A percentile compares a stretch with the other conserved stretches of the same genome.
Evolutionary conservation across 495 filamentous ascomycete genomes (phyloP).

Genomic region (Hypoxylon fuscum): DNA sequence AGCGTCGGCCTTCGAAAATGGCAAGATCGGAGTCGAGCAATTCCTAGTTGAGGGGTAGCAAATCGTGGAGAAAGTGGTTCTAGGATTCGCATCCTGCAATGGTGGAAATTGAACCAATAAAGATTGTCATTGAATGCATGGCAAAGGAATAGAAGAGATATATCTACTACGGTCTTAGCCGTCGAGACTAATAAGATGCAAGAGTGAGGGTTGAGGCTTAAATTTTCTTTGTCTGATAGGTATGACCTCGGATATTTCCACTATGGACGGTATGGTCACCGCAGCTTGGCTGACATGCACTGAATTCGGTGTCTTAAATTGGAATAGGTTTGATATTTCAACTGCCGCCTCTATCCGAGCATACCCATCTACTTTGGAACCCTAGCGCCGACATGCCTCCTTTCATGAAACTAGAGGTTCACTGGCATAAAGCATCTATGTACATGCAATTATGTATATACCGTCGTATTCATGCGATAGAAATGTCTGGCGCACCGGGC

Average conservation of each 20-base stretch:
- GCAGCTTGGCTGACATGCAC: not conserved
- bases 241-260: not conserved
- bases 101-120: not conserved
- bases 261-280: not conserved
- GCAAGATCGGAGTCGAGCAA: conserved; percentile 5
- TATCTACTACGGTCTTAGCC: not conserved
- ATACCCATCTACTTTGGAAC: conserved; percentile 1
- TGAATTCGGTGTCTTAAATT: conserved; percentile 25
- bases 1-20: too few relatives aligned
- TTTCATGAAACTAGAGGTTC: not conserved
- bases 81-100: not conserved
- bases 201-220: conserved; percentile 1
- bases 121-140: not conserved
- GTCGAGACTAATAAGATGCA: not conserved
- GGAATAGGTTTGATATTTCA: conserved; percentile 22
- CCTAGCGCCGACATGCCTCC: not conserved
- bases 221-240: not conserved
- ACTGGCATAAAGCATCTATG: conserved; percentile 7
- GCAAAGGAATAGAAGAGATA: not conserved
- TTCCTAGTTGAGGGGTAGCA: conserved; percentile 19
- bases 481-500: not conserved
- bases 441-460: too few relatives aligned
- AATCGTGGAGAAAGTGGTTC: conserved; percentile 22
- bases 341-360: conserved; percentile 24
- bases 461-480: too few relatives aligned